phyloP scores from a whole-genome alignment of 352 stramenopile genomes.

The Phytophthora foliorum region DNA sequence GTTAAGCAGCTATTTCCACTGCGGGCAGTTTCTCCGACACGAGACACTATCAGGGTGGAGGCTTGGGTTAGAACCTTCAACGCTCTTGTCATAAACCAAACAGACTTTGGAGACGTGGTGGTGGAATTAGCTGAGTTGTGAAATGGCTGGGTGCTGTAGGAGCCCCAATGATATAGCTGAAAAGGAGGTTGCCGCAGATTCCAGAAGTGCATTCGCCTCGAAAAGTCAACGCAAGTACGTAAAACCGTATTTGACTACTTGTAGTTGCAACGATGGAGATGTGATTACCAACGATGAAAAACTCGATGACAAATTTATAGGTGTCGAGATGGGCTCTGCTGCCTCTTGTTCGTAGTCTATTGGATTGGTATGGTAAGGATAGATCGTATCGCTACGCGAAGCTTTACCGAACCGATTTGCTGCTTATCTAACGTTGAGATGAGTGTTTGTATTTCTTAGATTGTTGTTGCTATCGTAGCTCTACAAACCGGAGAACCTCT shows the following conservation, averaged over 20 bases:
- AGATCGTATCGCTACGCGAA: not conserved
- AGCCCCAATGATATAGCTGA: constrained; percentile 21
- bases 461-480: constrained; percentile 68
- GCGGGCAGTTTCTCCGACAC: constrained; percentile 25
- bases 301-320: constrained; percentile 25
- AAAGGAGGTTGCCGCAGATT: constrained; percentile 16
- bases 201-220: constrained; percentile 32
- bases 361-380: constrained; percentile 81
- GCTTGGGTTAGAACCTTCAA: not conserved
- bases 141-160: constrained; percentile 37
- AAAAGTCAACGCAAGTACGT: constrained; percentile 44
- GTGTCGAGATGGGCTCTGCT: constrained; percentile 85
- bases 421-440: not conserved
- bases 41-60: constrained; percentile 7
- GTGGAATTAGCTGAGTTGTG: not conserved
- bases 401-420: not conserved
- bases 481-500: constrained; percentile 75
- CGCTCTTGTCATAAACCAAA: constrained; percentile 4
- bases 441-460: constrained; percentile 23
- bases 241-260: not conserved
- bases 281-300: not conserved
- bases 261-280: not conserved
- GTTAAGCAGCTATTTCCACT: constrained; percentile 28
- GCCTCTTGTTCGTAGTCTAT: constrained; percentile 86
- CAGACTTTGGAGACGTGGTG: not conserved